Percentiles rank a stretch among this genome's conserved stretches.
Evolutionary conservation across 2,329 filamentous ascomycete species (phyloP).

Genomic region (Trichoderma koningiopsis): DNA sequence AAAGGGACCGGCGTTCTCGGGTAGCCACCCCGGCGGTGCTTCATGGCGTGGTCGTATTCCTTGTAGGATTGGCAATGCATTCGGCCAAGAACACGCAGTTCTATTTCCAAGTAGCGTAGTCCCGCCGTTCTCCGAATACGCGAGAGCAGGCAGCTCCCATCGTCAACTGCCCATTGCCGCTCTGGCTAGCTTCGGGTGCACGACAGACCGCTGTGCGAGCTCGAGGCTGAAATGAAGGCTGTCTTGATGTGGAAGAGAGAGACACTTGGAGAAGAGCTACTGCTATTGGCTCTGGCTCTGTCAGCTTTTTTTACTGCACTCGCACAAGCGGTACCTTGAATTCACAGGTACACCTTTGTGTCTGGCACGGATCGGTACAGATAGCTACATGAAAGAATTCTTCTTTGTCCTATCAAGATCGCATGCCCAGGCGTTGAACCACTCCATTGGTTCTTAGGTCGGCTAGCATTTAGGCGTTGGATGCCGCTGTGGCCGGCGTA

Average conservation of each 20-base stretch:
- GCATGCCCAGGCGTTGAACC: not conserved
- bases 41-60: not conserved
- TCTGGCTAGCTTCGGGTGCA: constrained; percentile 8
- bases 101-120: not conserved
- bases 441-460: not conserved
- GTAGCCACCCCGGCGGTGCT: constrained; percentile 9
- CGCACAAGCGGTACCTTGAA: not conserved
- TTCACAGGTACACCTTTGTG: not conserved
- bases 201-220: not conserved
- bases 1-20: constrained; percentile 8
- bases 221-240: not conserved
- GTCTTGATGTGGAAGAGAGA: constrained; percentile 4
- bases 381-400: not conserved
- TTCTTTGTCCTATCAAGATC: not conserved
- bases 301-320: not conserved
- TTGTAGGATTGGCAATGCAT: not conserved
- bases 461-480: not conserved
- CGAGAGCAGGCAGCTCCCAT: not conserved
- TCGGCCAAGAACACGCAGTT: constrained; percentile 5
- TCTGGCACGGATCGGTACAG: not conserved
- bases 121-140: constrained; percentile 11
- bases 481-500: not conserved
- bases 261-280: not conserved
- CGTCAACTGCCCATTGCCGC: not conserved
- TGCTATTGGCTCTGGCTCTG: constrained; percentile 4